phyloP scores from a whole-genome alignment of 1,284 basidiomycete species.

The Pseudozyma tsukubaensis region DNA sequence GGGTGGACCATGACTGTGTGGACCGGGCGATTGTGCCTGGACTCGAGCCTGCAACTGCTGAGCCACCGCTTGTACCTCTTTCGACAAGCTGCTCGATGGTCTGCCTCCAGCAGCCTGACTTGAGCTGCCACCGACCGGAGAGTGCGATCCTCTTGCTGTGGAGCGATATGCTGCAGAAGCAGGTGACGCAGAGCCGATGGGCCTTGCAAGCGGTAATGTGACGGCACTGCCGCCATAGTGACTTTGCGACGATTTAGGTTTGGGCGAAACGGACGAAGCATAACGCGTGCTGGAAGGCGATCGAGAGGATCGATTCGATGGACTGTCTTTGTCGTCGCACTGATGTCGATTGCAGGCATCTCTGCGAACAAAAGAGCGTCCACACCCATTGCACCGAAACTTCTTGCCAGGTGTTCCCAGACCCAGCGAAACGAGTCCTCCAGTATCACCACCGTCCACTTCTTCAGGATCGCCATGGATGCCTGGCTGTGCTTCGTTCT shows the following conservation, averaged over 20 bases:
- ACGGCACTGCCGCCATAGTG: constrained; percentile 5
- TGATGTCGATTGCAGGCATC: constrained; percentile 63
- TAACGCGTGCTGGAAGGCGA: constrained; percentile 30
- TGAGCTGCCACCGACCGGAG: not conserved
- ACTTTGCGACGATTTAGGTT: constrained; percentile 11
- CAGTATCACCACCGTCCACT: constrained; percentile 42
- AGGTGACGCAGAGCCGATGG: constrained; percentile 1
- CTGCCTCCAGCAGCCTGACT: constrained; percentile 4
- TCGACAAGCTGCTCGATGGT: constrained; percentile 30
- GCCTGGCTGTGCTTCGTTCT: constrained; percentile 62
- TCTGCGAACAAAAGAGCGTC: constrained; percentile 61
- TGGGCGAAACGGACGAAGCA: constrained; percentile 24
- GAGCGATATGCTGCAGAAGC: not conserved
- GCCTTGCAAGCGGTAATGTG: constrained; percentile 7
- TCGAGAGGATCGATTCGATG: constrained; percentile 12
- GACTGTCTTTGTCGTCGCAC: constrained; percentile 43
- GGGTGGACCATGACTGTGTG: constrained; percentile 4
- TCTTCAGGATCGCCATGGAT: constrained; percentile 55
- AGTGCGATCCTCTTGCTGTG: constrained; percentile 15
- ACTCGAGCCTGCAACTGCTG: constrained; percentile 48
- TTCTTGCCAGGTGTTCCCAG: constrained; percentile 64
- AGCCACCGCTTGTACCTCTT: constrained; percentile 44
- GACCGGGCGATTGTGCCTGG: constrained; percentile 36
- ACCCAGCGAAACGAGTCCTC: constrained; percentile 57
- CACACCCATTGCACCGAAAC: constrained; percentile 63